Conservation (phyloP, 495 filamentous ascomycete genomes). For the Letharia lupina region DNA sequence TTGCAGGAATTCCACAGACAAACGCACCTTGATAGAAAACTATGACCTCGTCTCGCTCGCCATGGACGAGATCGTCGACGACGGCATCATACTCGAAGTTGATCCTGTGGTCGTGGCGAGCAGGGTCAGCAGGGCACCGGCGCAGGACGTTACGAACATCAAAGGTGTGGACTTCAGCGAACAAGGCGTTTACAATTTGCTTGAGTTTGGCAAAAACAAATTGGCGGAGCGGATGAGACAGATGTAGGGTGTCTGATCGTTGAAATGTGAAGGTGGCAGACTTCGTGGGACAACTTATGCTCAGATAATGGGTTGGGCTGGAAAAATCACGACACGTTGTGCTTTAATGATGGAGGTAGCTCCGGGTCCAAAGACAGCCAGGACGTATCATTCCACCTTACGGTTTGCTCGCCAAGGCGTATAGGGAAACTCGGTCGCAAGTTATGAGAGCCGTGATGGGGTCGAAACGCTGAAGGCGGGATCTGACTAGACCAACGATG, state of each 20-base stretch:
- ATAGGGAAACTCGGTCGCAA: not conserved
- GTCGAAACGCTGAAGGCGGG: not conserved
- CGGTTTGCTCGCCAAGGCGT: not conserved
- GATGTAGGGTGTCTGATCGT: slow-evolving; percentile 28
- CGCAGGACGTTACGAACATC: slow-evolving; percentile 77
- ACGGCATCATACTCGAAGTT: slow-evolving; percentile 93
- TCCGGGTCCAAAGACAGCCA: not conserved
- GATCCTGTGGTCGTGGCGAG: slow-evolving; percentile 88
- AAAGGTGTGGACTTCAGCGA: slow-evolving; percentile 92
- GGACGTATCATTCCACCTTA: not conserved
- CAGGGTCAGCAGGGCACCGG: slow-evolving; percentile 83
- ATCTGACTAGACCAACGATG: not conserved
- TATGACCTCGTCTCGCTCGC: slow-evolving; percentile 88
- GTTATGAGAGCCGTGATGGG: not conserved
- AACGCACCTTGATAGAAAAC: slow-evolving; percentile 95
- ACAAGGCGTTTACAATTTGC: slow-evolving; percentile 89
- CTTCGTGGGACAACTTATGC: not conserved
- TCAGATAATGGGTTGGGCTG: not conserved
- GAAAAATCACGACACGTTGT: not conserved
- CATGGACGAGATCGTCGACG: slow-evolving; percentile 93
- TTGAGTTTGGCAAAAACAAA: slow-evolving; percentile 90
- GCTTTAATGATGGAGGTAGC: not conserved
- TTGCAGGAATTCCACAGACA: slow-evolving; percentile 80
- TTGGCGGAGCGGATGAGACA: slow-evolving; percentile 87
- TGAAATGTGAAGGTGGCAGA: not conserved